Conservation (phyloP, 805 yeast species). For the Wickerhamomyces chambardii region DNA sequence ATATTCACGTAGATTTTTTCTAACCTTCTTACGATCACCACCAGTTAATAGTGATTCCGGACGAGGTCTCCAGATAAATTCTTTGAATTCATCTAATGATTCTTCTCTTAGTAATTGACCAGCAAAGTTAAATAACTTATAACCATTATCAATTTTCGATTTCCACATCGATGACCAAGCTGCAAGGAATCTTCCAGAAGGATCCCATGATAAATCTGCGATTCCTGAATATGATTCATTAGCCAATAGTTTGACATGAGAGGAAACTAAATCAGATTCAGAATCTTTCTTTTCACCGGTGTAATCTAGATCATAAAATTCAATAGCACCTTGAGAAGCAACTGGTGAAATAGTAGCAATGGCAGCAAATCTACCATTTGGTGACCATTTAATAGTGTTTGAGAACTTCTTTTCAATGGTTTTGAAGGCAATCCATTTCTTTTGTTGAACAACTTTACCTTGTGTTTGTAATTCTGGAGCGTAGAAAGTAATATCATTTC, state of each 20-base stretch:
- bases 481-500: slow-evolving; percentile 67
- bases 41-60: slow-evolving; percentile 71
- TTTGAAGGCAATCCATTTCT: slow-evolving; percentile 52
- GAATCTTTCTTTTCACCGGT: slow-evolving; percentile 55
- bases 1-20: slow-evolving; percentile 83
- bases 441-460: slow-evolving; percentile 37
- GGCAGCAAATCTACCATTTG: slow-evolving; percentile 81
- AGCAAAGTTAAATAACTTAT: slow-evolving; percentile 74
- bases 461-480: slow-evolving; percentile 60
- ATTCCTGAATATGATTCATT: slow-evolving; percentile 65
- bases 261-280: slow-evolving; percentile 26
- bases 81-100: slow-evolving; percentile 72
- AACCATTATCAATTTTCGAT: slow-evolving; percentile 84
- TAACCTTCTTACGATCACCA: slow-evolving; percentile 80
- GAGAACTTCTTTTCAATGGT: slow-evolving; percentile 51
- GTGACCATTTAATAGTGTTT: slow-evolving; percentile 80
- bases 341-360: slow-evolving; percentile 36
- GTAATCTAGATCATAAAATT: slow-evolving; percentile 79
- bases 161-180: slow-evolving; percentile 85
- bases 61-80: slow-evolving; percentile 96
- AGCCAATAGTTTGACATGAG: slow-evolving; percentile 32
- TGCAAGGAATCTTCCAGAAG: slow-evolving; percentile 85
- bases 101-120: slow-evolving; percentile 77
- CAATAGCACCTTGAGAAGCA: slow-evolving; percentile 53
- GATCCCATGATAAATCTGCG: slow-evolving; percentile 88